A percentile compares a stretch with the other conserved stretches of the same genome.
Evolutionary conservation across 805 yeast genomes (phyloP).

Genomic region (Ogataea philodendri): DNA sequence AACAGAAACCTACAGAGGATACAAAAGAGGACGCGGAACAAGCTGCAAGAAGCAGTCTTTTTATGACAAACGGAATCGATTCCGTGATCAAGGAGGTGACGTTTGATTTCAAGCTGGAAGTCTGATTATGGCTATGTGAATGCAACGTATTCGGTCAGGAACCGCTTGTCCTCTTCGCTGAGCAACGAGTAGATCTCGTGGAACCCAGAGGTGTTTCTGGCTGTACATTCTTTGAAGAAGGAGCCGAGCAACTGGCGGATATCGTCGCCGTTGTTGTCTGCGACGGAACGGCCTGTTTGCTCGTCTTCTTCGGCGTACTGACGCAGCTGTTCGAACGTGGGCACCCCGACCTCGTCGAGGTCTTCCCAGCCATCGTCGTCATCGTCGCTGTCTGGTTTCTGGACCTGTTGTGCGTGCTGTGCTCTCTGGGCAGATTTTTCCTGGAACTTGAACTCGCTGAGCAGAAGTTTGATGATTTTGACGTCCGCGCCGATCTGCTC

Average conservation of each 20-base stretch:
- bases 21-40: conserved; percentile 43
- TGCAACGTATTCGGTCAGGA: conserved; percentile 43
- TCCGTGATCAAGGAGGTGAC: conserved; percentile 30
- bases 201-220: conserved; percentile 50
- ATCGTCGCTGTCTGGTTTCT: conserved; percentile 28
- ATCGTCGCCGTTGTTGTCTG: conserved; percentile 33
- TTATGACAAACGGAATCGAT: conserved; percentile 34
- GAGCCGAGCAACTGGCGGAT: conserved; percentile 40
- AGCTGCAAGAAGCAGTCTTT: conserved; percentile 28
- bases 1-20: conserved; percentile 37
- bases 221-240: conserved; percentile 58
- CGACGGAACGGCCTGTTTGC: conserved; percentile 24
- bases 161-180: conserved; percentile 51
- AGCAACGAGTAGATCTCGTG: conserved; percentile 46
- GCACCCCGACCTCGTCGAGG: conserved; percentile 61
- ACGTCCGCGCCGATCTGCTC: conserved; percentile 65
- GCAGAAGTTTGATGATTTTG: conserved; percentile 69
- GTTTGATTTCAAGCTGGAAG: conserved; percentile 29
- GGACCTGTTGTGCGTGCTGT: conserved; percentile 42
- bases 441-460: conserved; percentile 69
- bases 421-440: conserved; percentile 41
- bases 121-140: conserved; percentile 22
- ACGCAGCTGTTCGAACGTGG: conserved; percentile 61
- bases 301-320: conserved; percentile 45
- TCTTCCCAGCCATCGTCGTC: conserved; percentile 72